Evolutionary conservation across 768 basidiomycete genomes (phyloP).

Genomic region (Psilocybe subaeruginosa): DNA sequence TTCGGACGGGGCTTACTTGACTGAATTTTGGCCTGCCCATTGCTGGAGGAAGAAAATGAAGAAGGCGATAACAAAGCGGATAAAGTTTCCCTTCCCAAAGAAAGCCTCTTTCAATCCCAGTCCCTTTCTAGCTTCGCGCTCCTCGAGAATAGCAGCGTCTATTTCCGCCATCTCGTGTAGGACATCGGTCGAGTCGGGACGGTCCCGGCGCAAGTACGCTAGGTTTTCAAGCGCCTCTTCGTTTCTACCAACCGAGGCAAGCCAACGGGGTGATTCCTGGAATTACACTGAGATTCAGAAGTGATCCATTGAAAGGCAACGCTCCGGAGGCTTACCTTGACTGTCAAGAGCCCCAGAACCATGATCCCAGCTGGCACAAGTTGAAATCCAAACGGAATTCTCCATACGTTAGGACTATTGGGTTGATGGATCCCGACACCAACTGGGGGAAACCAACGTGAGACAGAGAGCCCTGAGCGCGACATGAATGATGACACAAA

Average conservation of each 20-base stretch:
- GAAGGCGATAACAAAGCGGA: conserved; percentile 86
- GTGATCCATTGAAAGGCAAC: not conserved
- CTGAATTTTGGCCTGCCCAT: conserved; percentile 85
- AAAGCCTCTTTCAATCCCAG: conserved; percentile 74
- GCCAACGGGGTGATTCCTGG: conserved; percentile 78
- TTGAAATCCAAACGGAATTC: conserved; percentile 75
- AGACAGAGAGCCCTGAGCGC: not conserved
- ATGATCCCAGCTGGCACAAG: conserved; percentile 77
- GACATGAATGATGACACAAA: conserved; percentile 34
- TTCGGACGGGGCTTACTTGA: conserved; percentile 39
- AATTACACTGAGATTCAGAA: not conserved
- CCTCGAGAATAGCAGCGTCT: conserved; percentile 77
- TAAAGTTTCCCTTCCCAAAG: conserved; percentile 78
- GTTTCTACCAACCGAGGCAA: conserved; percentile 62
- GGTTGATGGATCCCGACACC: conserved; percentile 60
- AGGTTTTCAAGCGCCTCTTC: conserved; percentile 61
- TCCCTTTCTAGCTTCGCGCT: conserved; percentile 64
- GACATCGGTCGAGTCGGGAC: conserved; percentile 43
- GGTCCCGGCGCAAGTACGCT: conserved; percentile 61
- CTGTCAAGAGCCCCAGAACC: conserved; percentile 66
- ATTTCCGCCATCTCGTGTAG: conserved; percentile 78
- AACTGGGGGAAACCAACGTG: conserved; percentile 34
- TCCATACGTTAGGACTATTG: conserved; percentile 57
- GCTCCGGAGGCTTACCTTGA: conserved; percentile 42
- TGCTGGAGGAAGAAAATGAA: conserved; percentile 81